Evolutionary conservation across 2,329 filamentous ascomycete species (phyloP).

Genomic region (Xylaria polymorpha): DNA sequence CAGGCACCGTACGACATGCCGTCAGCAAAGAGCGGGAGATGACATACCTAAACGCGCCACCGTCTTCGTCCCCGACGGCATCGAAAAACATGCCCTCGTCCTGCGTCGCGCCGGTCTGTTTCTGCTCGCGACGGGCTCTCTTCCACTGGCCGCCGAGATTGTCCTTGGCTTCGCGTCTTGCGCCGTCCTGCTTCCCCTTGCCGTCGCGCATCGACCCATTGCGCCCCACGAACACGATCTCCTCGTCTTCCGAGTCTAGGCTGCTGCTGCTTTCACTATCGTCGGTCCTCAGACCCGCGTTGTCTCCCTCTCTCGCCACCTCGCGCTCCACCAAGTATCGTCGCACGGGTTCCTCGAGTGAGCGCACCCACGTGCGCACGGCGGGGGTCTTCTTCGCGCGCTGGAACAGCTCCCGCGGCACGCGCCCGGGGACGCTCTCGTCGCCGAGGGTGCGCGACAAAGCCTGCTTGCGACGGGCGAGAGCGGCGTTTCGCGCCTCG

Average conservation of each 20-base stretch:
- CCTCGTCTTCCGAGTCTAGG: conserved; percentile 74
- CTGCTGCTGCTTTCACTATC: conserved; percentile 50
- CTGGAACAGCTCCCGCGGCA: conserved; percentile 83
- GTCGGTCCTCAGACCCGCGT: conserved; percentile 27
- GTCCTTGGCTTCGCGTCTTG: conserved; percentile 39
- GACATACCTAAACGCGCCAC: conserved; percentile 83
- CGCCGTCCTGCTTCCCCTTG: conserved; percentile 56
- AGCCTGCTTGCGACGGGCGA: conserved; percentile 58
- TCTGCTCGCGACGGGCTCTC: conserved; percentile 58
- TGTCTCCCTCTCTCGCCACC: conserved; percentile 53
- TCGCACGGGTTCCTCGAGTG: conserved; percentile 86
- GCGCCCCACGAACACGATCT: conserved; percentile 88
- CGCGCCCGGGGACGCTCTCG: conserved; percentile 62
- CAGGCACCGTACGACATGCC: conserved; percentile 1
- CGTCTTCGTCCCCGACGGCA: conserved; percentile 75
- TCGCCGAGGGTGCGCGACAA: conserved; percentile 55
- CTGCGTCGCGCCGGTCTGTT: conserved; percentile 67
- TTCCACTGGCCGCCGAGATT: conserved; percentile 57
- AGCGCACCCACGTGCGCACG: conserved; percentile 82
- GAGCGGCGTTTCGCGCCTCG: conserved; percentile 58
- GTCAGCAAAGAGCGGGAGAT: conserved; percentile 23
- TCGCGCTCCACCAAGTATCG: conserved; percentile 73
- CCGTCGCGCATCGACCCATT: conserved; percentile 69
- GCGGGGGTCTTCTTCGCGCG: conserved; percentile 83
- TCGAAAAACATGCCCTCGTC: conserved; percentile 81